These are phyloP conservation scores for Ophiostoma montium DNA, from an alignment of 2,329 filamentous ascomycete species.

Conservation along the genomic window DNA sequence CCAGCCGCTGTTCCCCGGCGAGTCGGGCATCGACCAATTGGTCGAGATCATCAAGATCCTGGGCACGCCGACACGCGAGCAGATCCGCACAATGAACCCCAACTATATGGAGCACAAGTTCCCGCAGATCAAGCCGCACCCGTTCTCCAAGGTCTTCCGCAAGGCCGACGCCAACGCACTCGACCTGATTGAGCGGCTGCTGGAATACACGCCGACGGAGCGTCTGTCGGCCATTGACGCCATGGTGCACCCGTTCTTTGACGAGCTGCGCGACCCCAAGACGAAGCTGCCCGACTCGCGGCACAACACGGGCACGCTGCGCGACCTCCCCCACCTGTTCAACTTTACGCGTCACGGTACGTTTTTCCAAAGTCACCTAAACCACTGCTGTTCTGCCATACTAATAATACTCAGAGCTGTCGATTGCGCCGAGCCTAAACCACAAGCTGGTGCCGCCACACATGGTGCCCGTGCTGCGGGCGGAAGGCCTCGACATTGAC, in stretches of 20 bases:
- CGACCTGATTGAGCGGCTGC: conserved; percentile 79
- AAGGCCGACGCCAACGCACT: conserved; percentile 90
- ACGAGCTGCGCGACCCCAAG: conserved; percentile 82
- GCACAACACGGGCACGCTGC: conserved; percentile 64
- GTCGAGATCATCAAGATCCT: conserved; percentile 99
- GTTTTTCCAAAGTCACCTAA: neutral
- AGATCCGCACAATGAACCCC: conserved; percentile 99
- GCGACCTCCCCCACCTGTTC: conserved; percentile 78
- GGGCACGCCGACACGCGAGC: conserved; percentile 89
- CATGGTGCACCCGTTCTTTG: conserved; percentile 98
- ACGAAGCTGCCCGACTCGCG: conserved; percentile 90
- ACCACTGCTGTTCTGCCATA: neutral
- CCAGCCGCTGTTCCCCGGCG: conserved; percentile 92
- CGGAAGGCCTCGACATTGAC: conserved; percentile 79
- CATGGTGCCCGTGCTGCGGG: conserved; percentile 57
- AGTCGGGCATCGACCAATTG: conserved; percentile 95
- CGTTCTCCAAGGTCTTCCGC: conserved; percentile 98
- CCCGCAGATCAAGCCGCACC: conserved; percentile 98
- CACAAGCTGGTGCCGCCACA: conserved; percentile 75
- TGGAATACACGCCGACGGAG: conserved; percentile 97
- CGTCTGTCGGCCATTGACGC: conserved; percentile 86
- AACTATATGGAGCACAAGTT: conserved; percentile 99
- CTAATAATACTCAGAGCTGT: conserved; percentile 48
- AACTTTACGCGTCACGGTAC: conserved; percentile 88
- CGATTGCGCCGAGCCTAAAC: conserved; percentile 84